Percentiles rank a stretch among this genome's conserved stretches.
Conservation (phyloP, 306 rosid genomes). For the Dryas octopetala region DNA sequence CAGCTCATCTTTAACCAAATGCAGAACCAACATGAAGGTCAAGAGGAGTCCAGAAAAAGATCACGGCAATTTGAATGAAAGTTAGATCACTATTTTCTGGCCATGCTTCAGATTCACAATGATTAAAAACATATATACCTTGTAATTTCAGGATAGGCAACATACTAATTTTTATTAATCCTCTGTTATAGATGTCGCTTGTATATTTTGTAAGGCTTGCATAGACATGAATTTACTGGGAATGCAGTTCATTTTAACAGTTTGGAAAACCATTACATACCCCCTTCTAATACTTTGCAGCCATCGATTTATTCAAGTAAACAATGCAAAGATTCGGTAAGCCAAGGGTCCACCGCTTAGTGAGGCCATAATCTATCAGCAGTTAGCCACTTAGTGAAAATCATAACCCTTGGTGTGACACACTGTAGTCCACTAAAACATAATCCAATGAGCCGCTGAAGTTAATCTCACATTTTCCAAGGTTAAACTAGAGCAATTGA, state of each 20-base stretch:
- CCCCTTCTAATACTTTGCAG: not conserved
- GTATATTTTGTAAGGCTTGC: not conserved
- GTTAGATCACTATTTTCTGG: slow-evolving; percentile 3
- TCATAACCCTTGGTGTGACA: not conserved
- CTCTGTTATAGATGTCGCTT: not conserved
- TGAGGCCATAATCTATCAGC: not conserved
- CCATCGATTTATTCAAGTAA: slow-evolving; percentile 3
- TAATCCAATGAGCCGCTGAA: not conserved
- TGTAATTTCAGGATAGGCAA: not conserved
- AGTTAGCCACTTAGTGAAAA: not conserved
- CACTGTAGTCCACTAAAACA: not conserved
- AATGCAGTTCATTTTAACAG: slow-evolving; percentile 7
- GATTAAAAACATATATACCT: not conserved
- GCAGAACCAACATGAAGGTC: slow-evolving; percentile 50
- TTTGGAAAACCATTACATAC: not conserved
- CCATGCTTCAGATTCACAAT: slow-evolving; percentile 13
- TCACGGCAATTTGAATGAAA: slow-evolving; percentile 23
- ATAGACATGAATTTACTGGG: not conserved
- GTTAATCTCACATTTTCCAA: not conserved
- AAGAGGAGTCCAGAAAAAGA: slow-evolving; percentile 26
- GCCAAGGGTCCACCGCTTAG: not conserved
- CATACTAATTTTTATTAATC: not conserved
- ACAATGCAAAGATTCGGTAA: not conserved
- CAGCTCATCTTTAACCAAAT: slow-evolving; percentile 32
- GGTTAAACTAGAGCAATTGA: not conserved